Evolutionary conservation across 1,139 yeast genomes (phyloP).

Genomic region (Zhuliangozyma parablackwelliae): DNA sequence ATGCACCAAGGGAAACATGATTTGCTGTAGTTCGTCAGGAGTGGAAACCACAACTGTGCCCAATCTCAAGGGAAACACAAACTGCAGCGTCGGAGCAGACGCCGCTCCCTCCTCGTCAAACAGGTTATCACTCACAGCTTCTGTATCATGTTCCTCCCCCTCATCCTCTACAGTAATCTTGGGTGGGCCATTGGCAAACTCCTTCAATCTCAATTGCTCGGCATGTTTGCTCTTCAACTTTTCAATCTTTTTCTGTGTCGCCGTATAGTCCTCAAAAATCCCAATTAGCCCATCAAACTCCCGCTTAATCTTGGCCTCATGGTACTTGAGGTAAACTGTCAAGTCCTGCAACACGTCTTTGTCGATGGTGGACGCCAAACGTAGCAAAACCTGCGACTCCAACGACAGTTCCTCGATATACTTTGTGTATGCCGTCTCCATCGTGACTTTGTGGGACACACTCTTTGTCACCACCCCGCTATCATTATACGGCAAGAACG

Average conservation of each 20-base stretch:
- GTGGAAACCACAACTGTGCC: conserved; percentile 24
- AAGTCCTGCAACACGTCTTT: conserved; percentile 32
- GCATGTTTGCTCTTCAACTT: conserved; percentile 26
- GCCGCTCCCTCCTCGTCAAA: neutral
- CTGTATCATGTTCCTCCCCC: conserved; percentile 1
- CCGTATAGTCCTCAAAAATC: conserved; percentile 25
- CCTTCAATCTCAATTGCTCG: conserved; percentile 29
- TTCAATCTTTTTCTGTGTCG: conserved; percentile 22
- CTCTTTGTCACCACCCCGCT: neutral
- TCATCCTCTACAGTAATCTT: conserved; percentile 1
- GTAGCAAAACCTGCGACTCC: conserved; percentile 23
- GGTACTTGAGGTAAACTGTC: conserved; percentile 30
- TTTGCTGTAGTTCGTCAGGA: conserved; percentile 17
- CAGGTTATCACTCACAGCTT: neutral
- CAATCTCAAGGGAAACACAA: conserved; percentile 29
- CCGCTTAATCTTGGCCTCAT: conserved; percentile 33
- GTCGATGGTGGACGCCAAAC: conserved; percentile 35
- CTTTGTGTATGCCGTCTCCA: conserved; percentile 10
- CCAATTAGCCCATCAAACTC: conserved; percentile 22
- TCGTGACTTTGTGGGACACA: conserved; percentile 6
- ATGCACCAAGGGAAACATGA: conserved; percentile 21
- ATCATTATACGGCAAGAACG: conserved; percentile 12
- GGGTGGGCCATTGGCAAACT: conserved; percentile 14
- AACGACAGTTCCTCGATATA: conserved; percentile 14
- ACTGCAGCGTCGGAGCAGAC: neutral